Evolutionary conservation across 2,329 filamentous ascomycete genomes (phyloP), one percentile per base, ranked within the genome.

Genomic region (Thermothelomyces thermophilus): DNA sequence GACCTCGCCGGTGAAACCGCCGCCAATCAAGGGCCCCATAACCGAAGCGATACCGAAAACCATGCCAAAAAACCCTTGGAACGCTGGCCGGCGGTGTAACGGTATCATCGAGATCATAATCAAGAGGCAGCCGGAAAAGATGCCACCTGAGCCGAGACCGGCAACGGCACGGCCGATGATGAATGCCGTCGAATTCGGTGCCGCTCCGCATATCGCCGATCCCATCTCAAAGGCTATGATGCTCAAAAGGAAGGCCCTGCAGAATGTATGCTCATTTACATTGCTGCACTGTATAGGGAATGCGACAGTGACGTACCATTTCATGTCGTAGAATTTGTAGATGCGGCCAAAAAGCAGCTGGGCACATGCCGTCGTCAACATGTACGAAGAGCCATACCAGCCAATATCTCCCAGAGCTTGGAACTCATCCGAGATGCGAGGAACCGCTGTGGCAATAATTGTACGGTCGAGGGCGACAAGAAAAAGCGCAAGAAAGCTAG

Each of bases 381-480:
- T 76, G 61, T 82, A 81, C 1, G 77, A 73, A 33, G 76, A 78
- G 5, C 76, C 79, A 62, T 83, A 83, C 80, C 80, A 84, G 45
- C 79, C 79, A 50, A 83, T 77, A 53, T 84, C 80, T 2, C 74
- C 73, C 2, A 82, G 64, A 45, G 76, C 76, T 41, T 76, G 66
- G 61, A 80, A 80, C 17, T 79, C 74, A 56, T 77, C 70, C n/a
- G 75, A 77, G 59, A 80, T 80, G 30, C 68, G 64, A 1, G 76
- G 76, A 20, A 77, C 72, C 10, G 76, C 77, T 35, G 69, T 80
- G 53, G 75, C 70, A 41, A 80, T 68, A 55, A 80, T 79, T n/a
- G 76, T 79, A 22, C 73, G 66, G 58, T 77, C 74, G 10, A 81
- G 68, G n/a, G 77, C 77, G 20, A 81, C 75, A 26, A 80, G 68